Base-by-base conservation (phyloP, 352 stramenopile species). In the Phytopythium montanum region DNA sequence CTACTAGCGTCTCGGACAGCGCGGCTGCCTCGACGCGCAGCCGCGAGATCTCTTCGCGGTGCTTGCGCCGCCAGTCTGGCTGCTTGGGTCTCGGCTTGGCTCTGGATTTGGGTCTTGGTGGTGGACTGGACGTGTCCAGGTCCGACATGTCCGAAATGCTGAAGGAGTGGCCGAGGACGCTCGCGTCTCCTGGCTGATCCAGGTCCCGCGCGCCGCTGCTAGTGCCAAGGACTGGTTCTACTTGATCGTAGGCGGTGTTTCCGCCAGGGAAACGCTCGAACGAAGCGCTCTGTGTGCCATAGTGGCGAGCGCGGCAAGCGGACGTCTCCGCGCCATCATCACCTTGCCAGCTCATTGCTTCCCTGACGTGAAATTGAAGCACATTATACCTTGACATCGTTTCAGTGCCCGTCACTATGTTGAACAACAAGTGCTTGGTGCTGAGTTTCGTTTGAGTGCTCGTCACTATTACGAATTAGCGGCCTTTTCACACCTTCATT, bases 51-150 rank as follows among this genome's bases (percentile, higher is more conserved):
- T 57, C 52, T 23, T 57, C 52, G 33, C 52, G 52, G 52, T 48
- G 36, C 34, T 57, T 57, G 21, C 52, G 52, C 9, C 52, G 52
- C 52, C 52, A 57, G 34, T 57, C 52, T 14, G 52, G 52, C 34
- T 48, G 52, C 34, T 57, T 28, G 5, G 18, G 19, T 26, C 13
- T 9, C 46, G 28, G 26, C 46, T 34, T 23, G 45, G 26, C 45
- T 8, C 19, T 46, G 19, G 23, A 13, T 25, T 34, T 52, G 45
- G 2, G 19, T 18, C 16, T 52, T 8, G 12, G 45, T 13, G 23
- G 12, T 4, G 13, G 23, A 8, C 3, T 25, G 9, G 21, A 25
- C 23, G 45, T n/a, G 0, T 13, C 26, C 26, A 16, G 23, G 1
- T 56, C n/a, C 31, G 33, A 45, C 21, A 45, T 18, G n/a, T 38